Base-by-base conservation (phyloP, 192 early-diverging fungal species). In the Coemansia umbellata region DNA sequence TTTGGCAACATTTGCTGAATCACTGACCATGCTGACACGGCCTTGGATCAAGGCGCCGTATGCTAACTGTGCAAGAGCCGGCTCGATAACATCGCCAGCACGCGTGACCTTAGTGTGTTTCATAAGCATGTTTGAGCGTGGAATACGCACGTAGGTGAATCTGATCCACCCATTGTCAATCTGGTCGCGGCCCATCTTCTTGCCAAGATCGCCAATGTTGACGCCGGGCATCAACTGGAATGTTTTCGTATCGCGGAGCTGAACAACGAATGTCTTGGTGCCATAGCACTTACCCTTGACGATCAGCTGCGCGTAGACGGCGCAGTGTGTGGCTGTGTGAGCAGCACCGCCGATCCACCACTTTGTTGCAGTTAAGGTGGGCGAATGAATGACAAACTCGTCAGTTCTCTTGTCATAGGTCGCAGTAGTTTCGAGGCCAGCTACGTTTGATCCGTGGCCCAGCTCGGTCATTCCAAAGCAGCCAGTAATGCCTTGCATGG, bases 301-400 rank as follows among this genome's bases (percentile, higher is more conserved):
- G 23, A 87, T 69, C 26, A 93, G 81, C 74, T 91, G 89, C 10
- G 91, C 91, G 62, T 90, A 92, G 7, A 91, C 86, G 14, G 85
- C 79, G 31, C 82, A 78, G 69, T 89, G 87, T 2, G 90, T 91
- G 31, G 91, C 91, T 8, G 87, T 87, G 58, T 91, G 89, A n/a
- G 91, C 93, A 13, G 93, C 93, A 47, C 90, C 91, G 57, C 93
- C 93, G 66, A 95, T 95, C 93, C 93, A 95, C 93, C 93, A 95
- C 74, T 95, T 93, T 36, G 91, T 95, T 24, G 89, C 85, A 8
- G 84, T 85, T 15, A 89, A 55, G 7, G 84, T 82, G 9, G 87
- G 87, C 35, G 87, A 86, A 52, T 89, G 87, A 47, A 95, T 88
- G 41, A 91, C 63, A 60, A 93, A 95, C 66, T 95, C 89, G 55